Conservation (phyloP, 441 rosid genomes). For the Euphorbia schlechtendalii region DNA sequence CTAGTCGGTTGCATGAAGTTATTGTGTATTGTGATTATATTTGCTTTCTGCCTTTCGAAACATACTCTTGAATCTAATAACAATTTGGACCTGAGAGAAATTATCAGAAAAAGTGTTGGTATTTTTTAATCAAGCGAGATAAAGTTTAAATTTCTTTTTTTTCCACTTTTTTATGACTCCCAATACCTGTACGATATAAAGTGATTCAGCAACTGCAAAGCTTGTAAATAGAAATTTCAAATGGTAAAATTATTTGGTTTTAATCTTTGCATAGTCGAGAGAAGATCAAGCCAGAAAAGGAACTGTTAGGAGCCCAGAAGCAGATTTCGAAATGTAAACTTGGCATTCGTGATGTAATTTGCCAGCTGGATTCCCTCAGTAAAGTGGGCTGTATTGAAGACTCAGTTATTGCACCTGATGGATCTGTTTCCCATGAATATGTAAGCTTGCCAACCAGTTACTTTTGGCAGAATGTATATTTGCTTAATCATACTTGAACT, state of each 20-base stretch:
- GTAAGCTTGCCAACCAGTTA: conserved; percentile 34
- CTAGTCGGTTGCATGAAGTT: neutral
- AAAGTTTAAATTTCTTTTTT: neutral
- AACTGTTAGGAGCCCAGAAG: conserved; percentile 75
- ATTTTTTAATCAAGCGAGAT: neutral
- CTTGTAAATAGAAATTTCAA: neutral
- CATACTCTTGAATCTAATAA: neutral
- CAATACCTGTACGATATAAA: neutral
- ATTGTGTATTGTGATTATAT: neutral
- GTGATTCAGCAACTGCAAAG: neutral
- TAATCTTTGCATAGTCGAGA: conserved; percentile 57
- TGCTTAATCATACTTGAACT: conserved; percentile 10
- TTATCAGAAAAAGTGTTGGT: neutral
- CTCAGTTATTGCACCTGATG: conserved; percentile 85
- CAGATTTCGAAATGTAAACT: conserved; percentile 88
- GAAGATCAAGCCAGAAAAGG: conserved; percentile 90
- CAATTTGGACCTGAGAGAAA: conserved; percentile 1
- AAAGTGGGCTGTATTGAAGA: conserved; percentile 81
- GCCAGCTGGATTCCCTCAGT: conserved; percentile 72
- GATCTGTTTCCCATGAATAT: conserved; percentile 92
- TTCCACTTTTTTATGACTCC: neutral
- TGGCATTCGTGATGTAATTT: conserved; percentile 80
- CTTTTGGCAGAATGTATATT: neutral
- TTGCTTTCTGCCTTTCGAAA: neutral
- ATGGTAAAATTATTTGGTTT: conserved; percentile 2